A percentile compares a stretch with the other conserved stretches of the same genome.
Conservation (phyloP, 2,329 filamentous ascomycete species). For the Stachybotrys elegans region DNA sequence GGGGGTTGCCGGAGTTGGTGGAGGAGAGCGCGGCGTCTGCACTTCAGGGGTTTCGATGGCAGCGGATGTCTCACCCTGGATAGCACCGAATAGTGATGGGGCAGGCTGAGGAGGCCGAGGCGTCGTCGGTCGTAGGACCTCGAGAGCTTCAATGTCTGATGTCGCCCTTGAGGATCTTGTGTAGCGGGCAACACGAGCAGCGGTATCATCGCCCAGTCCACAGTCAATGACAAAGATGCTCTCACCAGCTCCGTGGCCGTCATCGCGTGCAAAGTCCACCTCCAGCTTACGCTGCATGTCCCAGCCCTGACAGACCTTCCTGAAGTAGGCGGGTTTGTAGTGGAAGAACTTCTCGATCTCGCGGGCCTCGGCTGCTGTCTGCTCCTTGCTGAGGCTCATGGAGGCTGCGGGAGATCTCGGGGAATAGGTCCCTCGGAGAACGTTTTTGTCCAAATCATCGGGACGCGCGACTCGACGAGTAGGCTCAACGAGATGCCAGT, state of each 20-base stretch:
- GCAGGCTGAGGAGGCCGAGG: constrained; percentile 5
- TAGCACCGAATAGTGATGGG: constrained; percentile 25
- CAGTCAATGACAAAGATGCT: constrained; percentile 68
- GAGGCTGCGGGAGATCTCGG: constrained; percentile 71
- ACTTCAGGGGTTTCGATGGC: constrained; percentile 11
- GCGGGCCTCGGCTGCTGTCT: constrained; percentile 69
- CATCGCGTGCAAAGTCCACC: constrained; percentile 83
- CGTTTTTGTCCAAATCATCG: constrained; percentile 67
- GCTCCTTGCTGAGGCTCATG: constrained; percentile 65
- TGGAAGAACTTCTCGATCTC: constrained; percentile 75
- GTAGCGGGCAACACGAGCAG: constrained; percentile 38
- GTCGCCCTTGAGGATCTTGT: constrained; percentile 32
- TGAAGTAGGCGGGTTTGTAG: constrained; percentile 72
- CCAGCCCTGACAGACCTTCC: constrained; percentile 76
- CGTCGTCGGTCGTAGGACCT: too few species aligned
- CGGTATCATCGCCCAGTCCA: constrained; percentile 57
- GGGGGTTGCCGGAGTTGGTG: constrained; percentile 16
- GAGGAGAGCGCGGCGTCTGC: constrained; percentile 15
- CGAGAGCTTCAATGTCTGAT: too few species aligned
- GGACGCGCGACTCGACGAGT: constrained; percentile 68
- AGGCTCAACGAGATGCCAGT: constrained; percentile 75
- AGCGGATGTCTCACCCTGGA: constrained; percentile 1
- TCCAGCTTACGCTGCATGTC: constrained; percentile 84
- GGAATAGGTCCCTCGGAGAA: constrained; percentile 69
- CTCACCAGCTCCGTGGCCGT: constrained; percentile 72